Base-by-base conservation (phyloP, 1,284 basidiomycete species). In the Hymenochaete sp. region DNA sequence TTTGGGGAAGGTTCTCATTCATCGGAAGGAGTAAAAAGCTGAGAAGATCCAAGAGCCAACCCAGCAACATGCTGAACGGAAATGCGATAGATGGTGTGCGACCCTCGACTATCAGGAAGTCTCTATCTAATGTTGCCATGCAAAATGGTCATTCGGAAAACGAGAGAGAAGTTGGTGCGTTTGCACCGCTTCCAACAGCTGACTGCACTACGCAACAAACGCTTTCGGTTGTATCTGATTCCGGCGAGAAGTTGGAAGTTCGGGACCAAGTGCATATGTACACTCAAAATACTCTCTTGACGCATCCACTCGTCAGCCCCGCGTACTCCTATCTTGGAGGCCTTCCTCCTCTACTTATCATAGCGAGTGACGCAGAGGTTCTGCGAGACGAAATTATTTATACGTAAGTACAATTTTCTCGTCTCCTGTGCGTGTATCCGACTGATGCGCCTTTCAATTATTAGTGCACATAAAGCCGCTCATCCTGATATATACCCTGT, bases 381-480 rank as follows among this genome's bases (percentile, higher is more conserved):
- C 64, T 98, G 33, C 71, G 91, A 39, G 95, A 98, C 58, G 93
- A 98, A 63, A 82, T 92, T 38, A 77, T 97, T 29, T 98, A 90
- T 58, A 66, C 75, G 86, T 91, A 53, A 57, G 86, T 72, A 27
- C 14, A 44, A 32, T 13, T 45, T 41, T 14, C n/a, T 44, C 31
- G 21, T 18, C n/a, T 9, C 24, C 26, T 29, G 37, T 44, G 26
- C n/a, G 13, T 25, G 24, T 7, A 21, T 18, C 25, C 8, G 22
- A 33, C n/a, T 13, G 6, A 29, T 42, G 10, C 37, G 22, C 16
- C 14, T 10, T 24, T 7, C 16, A 40, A 52, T 10, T 13, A 3
- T 4, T 53, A 95, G 91, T 11, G 93, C 95, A 0, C 93, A 98
- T 59, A 92, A 86, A 56, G 95, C 95, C 10, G 90, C 90, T 2